phyloP scores from a whole-genome alignment of 768 basidiomycete species.

The Rhodotorula babjevae region DNA sequence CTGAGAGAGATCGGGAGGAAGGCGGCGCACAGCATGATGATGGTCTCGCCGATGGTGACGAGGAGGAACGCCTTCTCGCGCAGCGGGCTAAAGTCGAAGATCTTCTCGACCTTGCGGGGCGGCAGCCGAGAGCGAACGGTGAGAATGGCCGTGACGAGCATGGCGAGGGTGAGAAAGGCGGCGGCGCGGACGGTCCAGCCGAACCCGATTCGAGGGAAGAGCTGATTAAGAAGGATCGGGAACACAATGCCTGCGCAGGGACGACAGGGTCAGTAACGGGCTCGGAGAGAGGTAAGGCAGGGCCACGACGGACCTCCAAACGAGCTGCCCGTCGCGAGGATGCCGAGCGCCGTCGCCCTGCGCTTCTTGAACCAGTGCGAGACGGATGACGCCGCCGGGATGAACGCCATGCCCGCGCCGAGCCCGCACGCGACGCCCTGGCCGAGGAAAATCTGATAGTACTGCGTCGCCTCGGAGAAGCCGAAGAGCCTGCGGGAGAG shows the following conservation, averaged over 20 bases:
- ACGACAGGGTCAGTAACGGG: too few relatives aligned
- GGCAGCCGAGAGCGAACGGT: conserved; percentile 51
- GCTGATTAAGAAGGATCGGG: conserved; percentile 52
- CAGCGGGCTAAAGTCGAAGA: conserved; percentile 37
- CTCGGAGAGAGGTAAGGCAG: conserved; percentile 44
- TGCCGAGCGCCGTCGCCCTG: conserved; percentile 66
- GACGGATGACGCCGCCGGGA: conserved; percentile 62
- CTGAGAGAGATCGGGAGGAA: background rate
- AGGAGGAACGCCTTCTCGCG: conserved; percentile 31
- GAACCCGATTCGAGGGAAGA: conserved; percentile 42
- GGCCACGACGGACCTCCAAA: conserved; percentile 51
- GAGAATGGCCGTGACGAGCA: conserved; percentile 50
- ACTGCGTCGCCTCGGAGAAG: conserved; percentile 30
- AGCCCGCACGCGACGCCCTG: conserved; percentile 55
- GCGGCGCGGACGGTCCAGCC: conserved; percentile 46
- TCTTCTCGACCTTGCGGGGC: conserved; percentile 43
- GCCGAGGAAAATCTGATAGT: conserved; percentile 54
- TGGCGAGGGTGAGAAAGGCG: conserved; percentile 53
- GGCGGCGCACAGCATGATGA: conserved; percentile 29
- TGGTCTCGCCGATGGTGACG: conserved; percentile 46
- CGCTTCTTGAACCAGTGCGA: conserved; percentile 64
- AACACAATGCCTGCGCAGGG: conserved; percentile 48
- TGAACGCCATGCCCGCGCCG: conserved; percentile 51
- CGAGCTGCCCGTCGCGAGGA: conserved; percentile 65
- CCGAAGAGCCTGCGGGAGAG: conserved; percentile 24